phyloP scores from a whole-genome alignment of 1,284 basidiomycete genomes.

The Trametes sp. region DNA sequence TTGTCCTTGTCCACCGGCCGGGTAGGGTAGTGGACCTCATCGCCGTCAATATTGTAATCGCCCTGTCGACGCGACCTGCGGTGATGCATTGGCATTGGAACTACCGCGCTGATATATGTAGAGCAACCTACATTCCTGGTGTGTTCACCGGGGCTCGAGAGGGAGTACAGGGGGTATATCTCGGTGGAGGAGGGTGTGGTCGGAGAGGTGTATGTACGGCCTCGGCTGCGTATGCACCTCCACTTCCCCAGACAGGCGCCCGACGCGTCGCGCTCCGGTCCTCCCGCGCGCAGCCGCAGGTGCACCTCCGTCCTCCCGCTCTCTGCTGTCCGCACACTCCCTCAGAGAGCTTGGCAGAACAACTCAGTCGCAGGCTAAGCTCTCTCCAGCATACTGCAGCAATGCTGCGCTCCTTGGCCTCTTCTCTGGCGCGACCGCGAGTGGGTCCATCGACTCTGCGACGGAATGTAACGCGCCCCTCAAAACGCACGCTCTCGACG shows the following conservation, averaged over 20 bases:
- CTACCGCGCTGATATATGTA: too few relatives aligned
- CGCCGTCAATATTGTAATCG: constrained; percentile 76
- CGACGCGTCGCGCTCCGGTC: constrained; percentile 16
- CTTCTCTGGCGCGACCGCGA: constrained; percentile 11
- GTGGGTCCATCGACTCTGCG: background rate
- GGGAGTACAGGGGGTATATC: constrained; percentile 15
- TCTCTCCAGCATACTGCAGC: background rate
- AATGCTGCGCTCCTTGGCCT: constrained; percentile 23
- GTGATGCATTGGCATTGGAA: background rate
- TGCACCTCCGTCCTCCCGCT: background rate
- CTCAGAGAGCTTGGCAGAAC: background rate
- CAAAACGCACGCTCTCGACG: constrained; percentile 22
- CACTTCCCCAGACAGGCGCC: constrained; percentile 8
- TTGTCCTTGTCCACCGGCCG: constrained; percentile 97
- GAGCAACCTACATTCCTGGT: constrained; percentile 20
- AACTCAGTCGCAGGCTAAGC: background rate
- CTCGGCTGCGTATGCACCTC: constrained; percentile 7
- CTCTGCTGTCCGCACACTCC: background rate
- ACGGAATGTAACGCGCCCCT: constrained; percentile 6
- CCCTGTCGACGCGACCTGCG: constrained; percentile 43
- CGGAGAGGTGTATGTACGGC: constrained; percentile 14
- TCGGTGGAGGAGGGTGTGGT: constrained; percentile 7
- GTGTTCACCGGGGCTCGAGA: background rate
- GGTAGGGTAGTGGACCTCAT: constrained; percentile 88
- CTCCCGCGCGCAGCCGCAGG: too few relatives aligned